These are phyloP conservation scores for Musa beccarii DNA, from an alignment of 176 grass and related monocot genomes.

Conservation along the genomic window DNA sequence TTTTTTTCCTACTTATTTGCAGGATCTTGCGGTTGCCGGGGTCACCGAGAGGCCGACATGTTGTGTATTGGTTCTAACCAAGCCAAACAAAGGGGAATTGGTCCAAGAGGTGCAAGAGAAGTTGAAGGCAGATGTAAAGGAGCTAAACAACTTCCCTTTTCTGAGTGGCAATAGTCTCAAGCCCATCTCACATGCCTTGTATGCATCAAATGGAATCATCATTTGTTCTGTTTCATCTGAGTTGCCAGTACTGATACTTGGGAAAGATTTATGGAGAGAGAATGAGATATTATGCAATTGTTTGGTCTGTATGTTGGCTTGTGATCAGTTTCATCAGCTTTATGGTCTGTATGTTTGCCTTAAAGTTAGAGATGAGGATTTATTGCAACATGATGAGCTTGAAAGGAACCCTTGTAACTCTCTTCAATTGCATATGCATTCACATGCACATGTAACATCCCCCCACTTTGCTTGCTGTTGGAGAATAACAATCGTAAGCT, in stretches of 20 bases:
- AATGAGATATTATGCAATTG: neutral
- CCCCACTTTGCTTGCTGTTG: neutral
- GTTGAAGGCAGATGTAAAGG: conserved; percentile 37
- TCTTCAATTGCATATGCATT: neutral
- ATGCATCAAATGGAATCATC: neutral
- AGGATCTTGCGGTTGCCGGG: conserved; percentile 63
- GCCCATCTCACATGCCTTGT: too few species aligned
- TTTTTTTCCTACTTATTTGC: neutral
- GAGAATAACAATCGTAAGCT: neutral
- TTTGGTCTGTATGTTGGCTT: too few species aligned
- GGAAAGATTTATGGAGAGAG: neutral
- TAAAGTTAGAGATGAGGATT: neutral
- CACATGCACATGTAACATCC: neutral
- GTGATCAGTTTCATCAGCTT: neutral
- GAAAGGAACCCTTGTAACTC: neutral
- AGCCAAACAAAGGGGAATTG: conserved; percentile 43
- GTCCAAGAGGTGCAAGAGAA: conserved; percentile 54
- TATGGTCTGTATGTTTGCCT: neutral
- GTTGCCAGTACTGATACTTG: neutral
- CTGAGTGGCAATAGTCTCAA: conserved; percentile 17
- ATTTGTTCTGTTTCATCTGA: neutral
- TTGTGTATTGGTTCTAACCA: conserved; percentile 57
- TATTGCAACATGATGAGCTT: too few species aligned
- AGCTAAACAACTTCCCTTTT: conserved; percentile 45
- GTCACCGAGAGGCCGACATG: conserved; percentile 78